Conservation (phyloP, 2,329 filamentous ascomycete species). For the Daldinia sp. region DNA sequence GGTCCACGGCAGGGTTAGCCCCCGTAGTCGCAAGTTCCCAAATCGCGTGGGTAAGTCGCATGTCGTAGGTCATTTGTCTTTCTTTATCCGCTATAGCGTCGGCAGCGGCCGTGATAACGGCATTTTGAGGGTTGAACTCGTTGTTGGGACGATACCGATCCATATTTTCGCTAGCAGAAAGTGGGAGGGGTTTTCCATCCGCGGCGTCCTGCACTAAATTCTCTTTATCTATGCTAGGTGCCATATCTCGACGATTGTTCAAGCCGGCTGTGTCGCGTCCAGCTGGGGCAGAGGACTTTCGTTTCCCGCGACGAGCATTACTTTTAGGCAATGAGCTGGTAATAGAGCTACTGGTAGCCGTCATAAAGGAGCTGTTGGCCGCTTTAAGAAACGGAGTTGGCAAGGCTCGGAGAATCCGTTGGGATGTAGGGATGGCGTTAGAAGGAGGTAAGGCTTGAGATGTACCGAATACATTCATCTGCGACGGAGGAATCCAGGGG, state of each 20-base stretch:
- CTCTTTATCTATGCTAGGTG: constrained; percentile 59
- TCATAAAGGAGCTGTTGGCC: constrained; percentile 96
- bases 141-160: constrained; percentile 53
- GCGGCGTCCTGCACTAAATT: constrained; percentile 49
- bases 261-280: constrained; percentile 48
- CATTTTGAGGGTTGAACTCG: constrained; percentile 40
- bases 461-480: constrained; percentile 80
- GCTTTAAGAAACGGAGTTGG: constrained; percentile 92
- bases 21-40: constrained; percentile 92
- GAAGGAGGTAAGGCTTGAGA: constrained; percentile 79
- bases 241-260: constrained; percentile 47
- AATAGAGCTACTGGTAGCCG: constrained; percentile 85
- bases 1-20: constrained; percentile 91
- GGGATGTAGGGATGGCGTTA: constrained; percentile 88
- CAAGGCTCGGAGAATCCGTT: constrained; percentile 87
- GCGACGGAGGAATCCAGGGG: constrained; percentile 96
- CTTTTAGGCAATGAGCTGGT: constrained; percentile 77
- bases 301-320: constrained; percentile 65
- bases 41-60: constrained; percentile 86
- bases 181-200: constrained; percentile 41
- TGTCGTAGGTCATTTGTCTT: constrained; percentile 79
- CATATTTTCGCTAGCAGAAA: constrained; percentile 57
- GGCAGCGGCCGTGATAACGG: constrained; percentile 61
- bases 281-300: constrained; percentile 58
- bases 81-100: constrained; percentile 73